Evolutionary conservation across 768 basidiomycete genomes (phyloP), one percentile per base, ranked within the genome.

Genomic region (Inosperma sp.): DNA sequence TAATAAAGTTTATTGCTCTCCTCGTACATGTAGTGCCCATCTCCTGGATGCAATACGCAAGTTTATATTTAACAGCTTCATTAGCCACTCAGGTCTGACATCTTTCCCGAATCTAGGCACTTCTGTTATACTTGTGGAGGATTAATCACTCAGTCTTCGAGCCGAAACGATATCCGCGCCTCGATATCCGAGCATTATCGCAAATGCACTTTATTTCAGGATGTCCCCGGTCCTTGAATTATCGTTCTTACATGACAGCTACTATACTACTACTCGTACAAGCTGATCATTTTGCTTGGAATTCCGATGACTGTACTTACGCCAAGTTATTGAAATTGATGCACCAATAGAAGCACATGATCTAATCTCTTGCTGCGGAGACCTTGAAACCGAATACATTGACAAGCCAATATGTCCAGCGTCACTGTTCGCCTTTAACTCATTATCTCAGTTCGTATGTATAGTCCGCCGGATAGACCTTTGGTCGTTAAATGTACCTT

Each of bases 401-500:
- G 39, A 40, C 39, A 46, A 7, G 31, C 13, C 26, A 7, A 26
- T 22, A 17, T n/a, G 46, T 48, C 46, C 29, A n/a, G n/a, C n/a
- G n/a, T n/a, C n/a, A n/a, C n/a, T n/a, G n/a, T n/a, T n/a, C n/a
- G n/a, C n/a, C n/a, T n/a, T n/a, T n/a, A n/a, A n/a, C n/a, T n/a
- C n/a, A n/a, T n/a, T 30, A 13, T 23, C 23, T 23, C 37, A 40
- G 25, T 42, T 37, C 51, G 54, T 36, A 65, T 72, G 72, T 66
- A 65, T 51, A 65, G 56, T 52, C 76, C 81, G 23, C 86, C 88
- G 27, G 87, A 92, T 66, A 83, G 81, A 59, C 83, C 86, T 2
- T 75, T 96, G 22, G 76, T 86, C 50, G 83, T 96, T 33, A 92
- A 88, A 71, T 93, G 91, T 69, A 78, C 79, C 7, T 87, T 87